A percentile compares a stretch with the other conserved stretches of the same genome.
phyloP scores from a whole-genome alignment of 768 basidiomycete genomes.

The Termitomyces eurrhizus region DNA sequence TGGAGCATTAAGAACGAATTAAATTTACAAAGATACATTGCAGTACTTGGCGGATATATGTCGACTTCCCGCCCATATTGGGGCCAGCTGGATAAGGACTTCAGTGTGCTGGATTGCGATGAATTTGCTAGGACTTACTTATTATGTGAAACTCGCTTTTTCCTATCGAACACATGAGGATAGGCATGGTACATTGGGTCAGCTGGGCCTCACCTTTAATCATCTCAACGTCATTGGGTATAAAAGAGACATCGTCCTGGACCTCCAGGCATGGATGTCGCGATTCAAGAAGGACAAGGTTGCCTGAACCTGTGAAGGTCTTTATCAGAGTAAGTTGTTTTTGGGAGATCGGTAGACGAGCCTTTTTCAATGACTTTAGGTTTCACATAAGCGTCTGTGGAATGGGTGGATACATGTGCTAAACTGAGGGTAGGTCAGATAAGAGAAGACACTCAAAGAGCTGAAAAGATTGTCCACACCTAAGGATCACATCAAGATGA shows the following conservation, averaged over 20 bases:
- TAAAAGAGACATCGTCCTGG: conserved; percentile 93
- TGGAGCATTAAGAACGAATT: neutral
- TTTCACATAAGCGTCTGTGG: conserved; percentile 85
- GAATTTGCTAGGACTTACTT: conserved; percentile 41
- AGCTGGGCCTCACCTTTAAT: conserved; percentile 58
- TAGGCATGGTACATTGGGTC: neutral
- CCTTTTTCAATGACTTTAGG: conserved; percentile 79
- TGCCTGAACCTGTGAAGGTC: conserved; percentile 61
- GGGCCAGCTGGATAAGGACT: conserved; percentile 65
- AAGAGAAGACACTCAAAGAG: neutral
- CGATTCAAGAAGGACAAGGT: conserved; percentile 77
- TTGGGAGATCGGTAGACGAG: neutral
- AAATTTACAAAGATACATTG: neutral
- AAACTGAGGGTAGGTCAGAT: conserved; percentile 51
- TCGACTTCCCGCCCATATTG: conserved; percentile 99
- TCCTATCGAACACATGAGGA: conserved; percentile 34
- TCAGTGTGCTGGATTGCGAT: neutral
- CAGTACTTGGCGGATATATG: conserved; percentile 85
- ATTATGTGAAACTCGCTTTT: conserved; percentile 95
- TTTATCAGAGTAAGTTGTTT: conserved; percentile 6
- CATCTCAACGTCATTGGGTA: conserved; percentile 95
- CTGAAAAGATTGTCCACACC: conserved; percentile 40
- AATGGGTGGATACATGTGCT: conserved; percentile 86
- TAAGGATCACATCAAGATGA: conserved; percentile 86
- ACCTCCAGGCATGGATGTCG: conserved; percentile 96